These are phyloP conservation scores for Martensiomyces pterosporus DNA, from an alignment of 192 early-diverging fungal species.

Conservation along the genomic window DNA sequence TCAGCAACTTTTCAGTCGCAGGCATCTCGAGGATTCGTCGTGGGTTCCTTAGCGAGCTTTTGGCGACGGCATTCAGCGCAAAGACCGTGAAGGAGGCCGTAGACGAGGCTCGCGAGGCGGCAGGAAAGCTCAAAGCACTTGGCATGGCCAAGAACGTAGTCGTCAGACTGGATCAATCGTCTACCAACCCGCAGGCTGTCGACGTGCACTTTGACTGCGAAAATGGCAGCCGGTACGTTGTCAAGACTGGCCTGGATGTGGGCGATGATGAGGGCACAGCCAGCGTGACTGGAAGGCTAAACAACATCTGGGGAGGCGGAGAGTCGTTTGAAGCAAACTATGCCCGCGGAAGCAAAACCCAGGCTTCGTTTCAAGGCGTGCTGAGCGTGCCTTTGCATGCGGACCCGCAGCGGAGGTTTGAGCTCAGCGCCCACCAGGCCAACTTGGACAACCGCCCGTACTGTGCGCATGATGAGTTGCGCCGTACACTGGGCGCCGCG, in stretches of 20 bases:
- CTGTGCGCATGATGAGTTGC: constrained; percentile 71
- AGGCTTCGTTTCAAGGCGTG: constrained; percentile 57
- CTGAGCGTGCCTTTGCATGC: constrained; percentile 66
- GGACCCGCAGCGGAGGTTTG: constrained; percentile 63
- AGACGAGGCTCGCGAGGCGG: constrained; percentile 35
- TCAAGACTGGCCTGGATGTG: constrained; percentile 86
- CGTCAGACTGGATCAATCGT: constrained; percentile 13
- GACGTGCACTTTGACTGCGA: constrained; percentile 72
- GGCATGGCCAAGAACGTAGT: constrained; percentile 33
- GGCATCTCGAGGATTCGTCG: constrained; percentile 31
- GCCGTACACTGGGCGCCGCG: constrained; percentile 55
- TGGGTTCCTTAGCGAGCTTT: constrained; percentile 17
- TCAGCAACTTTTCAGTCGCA: constrained; percentile 9
- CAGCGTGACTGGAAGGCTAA: constrained; percentile 64
- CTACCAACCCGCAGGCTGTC: constrained; percentile 29
- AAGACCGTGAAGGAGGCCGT: constrained; percentile 20
- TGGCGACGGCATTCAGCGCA: constrained; percentile 12
- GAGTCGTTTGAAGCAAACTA: constrained; percentile 74
- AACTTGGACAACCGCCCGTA: constrained; percentile 60
- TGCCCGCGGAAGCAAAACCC: constrained; percentile 71
- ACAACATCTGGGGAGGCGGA: constrained; percentile 86
- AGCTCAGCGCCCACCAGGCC: constrained; percentile 62
- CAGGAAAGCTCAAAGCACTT: constrained; percentile 32
- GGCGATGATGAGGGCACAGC: constrained; percentile 84
- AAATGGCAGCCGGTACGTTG: constrained; percentile 67